Percentiles rank a stretch among this genome's conserved stretches.
Conservation (phyloP, 116 monocot species). For the Cymodocea nodosa region DNA sequence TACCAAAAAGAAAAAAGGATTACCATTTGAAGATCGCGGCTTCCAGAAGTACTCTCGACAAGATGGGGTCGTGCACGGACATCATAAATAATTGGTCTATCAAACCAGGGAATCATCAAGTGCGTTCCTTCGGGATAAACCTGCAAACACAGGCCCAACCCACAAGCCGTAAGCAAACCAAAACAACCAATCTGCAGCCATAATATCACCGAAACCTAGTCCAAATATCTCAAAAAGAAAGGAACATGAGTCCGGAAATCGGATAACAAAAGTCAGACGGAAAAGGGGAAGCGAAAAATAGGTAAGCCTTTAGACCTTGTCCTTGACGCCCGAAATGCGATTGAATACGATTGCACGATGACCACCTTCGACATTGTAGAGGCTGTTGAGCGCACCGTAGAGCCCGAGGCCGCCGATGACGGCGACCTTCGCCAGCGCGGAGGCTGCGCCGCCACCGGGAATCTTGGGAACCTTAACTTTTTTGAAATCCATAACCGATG, state of each 20-base stretch:
- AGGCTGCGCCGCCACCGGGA: constrained; percentile 26
- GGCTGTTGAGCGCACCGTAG: constrained; percentile 72
- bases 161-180: neutral
- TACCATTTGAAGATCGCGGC: constrained; percentile 97
- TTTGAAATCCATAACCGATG: constrained; percentile 39
- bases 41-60: constrained; percentile 90
- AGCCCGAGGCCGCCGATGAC: constrained; percentile 46
- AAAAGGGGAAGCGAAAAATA: neutral
- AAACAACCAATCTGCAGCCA: neutral
- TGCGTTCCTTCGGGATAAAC: constrained; percentile 98
- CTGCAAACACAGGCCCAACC: constrained; percentile 17
- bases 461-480: constrained; percentile 48
- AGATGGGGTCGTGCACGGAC: constrained; percentile 92
- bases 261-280: too few relatives aligned
- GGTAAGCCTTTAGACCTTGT: constrained; percentile 30
- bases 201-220: neutral
- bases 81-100: constrained; percentile 86
- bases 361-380: constrained; percentile 96
- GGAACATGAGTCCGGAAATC: too few relatives aligned
- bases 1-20: neutral
- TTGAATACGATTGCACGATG: constrained; percentile 99
- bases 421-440: constrained; percentile 39
- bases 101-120: constrained; percentile 88
- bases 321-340: constrained; percentile 68
- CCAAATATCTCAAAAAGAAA: too few relatives aligned